Evolutionary conservation across 1,139 yeast genomes (phyloP).

Genomic region (Pichia sp.): DNA sequence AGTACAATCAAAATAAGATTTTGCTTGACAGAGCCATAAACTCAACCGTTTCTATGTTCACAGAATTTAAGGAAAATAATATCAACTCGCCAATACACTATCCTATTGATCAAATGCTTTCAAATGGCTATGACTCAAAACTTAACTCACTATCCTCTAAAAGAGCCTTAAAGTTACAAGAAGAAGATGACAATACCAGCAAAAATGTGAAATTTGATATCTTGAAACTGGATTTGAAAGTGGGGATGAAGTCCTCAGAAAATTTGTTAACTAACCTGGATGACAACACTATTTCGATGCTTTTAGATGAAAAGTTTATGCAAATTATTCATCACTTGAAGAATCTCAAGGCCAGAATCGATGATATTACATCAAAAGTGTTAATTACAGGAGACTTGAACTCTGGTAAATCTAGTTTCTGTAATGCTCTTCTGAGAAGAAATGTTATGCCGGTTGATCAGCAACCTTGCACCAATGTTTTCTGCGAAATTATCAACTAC

Average conservation of each 20-base stretch:
- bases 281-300: slow-evolving; percentile 57
- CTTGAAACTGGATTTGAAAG: slow-evolving; percentile 57
- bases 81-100: slow-evolving; percentile 59
- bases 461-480: slow-evolving; percentile 95
- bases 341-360: slow-evolving; percentile 78
- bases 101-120: slow-evolving; percentile 42
- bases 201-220: slow-evolving; percentile 43
- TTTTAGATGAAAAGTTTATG: slow-evolving; percentile 59
- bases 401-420: slow-evolving; percentile 94
- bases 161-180: slow-evolving; percentile 47
- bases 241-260: slow-evolving; percentile 48
- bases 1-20: slow-evolving; percentile 62
- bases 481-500: slow-evolving; percentile 90
- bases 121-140: slow-evolving; percentile 32
- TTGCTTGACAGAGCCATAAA: slow-evolving; percentile 61
- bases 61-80: slow-evolving; percentile 54
- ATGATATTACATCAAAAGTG: slow-evolving; percentile 89
- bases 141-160: slow-evolving; percentile 47
- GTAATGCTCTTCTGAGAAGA: slow-evolving; percentile 81
- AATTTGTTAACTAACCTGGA: slow-evolving; percentile 50
- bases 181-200: slow-evolving; percentile 3
- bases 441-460: slow-evolving; percentile 90
- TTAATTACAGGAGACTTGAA: slow-evolving; percentile 95
- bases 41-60: slow-evolving; percentile 49
- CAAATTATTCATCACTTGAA: slow-evolving; percentile 63